Percentiles rank a stretch among this genome's conserved stretches.
Evolutionary conservation across 225 moss, liverwort and hornwort species (phyloP).

Genomic region (Pleurozium schreberi): DNA sequence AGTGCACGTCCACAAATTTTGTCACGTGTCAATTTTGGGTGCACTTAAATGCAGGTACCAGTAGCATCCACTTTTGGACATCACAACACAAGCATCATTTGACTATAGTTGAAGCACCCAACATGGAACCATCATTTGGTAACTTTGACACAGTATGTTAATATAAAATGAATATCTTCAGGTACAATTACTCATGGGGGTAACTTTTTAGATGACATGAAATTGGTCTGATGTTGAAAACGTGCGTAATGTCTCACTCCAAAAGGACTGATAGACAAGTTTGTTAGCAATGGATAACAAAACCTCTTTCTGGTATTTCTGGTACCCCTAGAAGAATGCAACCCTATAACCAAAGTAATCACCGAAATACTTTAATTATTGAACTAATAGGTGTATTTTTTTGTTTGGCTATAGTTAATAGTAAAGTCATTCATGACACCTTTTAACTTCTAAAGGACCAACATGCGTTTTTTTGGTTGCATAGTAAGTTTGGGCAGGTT

Average conservation of each 20-base stretch:
- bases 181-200: neutral
- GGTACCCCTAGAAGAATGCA: neutral
- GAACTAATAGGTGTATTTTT: too few species aligned
- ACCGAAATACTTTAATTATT: accelerated
- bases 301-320: too few species aligned
- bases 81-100: neutral
- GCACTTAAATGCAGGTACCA: too few species aligned
- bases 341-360: neutral
- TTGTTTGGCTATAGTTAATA: too few species aligned
- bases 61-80: neutral
- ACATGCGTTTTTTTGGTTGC: too few species aligned
- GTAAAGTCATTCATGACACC: too few species aligned
- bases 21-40: neutral
- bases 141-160: neutral
- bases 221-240: neutral
- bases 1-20: neutral
- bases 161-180: neutral
- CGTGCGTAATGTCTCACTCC: neutral
- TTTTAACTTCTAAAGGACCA: too few species aligned
- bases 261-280: neutral
- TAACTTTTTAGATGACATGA: too few species aligned
- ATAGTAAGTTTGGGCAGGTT: too few species aligned
- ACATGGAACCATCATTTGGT: neutral
- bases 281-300: neutral
- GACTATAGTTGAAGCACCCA: neutral